These are phyloP conservation scores for Diatrype stigma DNA, from an alignment of 2,329 filamentous ascomycete species.

Conservation along the genomic window DNA sequence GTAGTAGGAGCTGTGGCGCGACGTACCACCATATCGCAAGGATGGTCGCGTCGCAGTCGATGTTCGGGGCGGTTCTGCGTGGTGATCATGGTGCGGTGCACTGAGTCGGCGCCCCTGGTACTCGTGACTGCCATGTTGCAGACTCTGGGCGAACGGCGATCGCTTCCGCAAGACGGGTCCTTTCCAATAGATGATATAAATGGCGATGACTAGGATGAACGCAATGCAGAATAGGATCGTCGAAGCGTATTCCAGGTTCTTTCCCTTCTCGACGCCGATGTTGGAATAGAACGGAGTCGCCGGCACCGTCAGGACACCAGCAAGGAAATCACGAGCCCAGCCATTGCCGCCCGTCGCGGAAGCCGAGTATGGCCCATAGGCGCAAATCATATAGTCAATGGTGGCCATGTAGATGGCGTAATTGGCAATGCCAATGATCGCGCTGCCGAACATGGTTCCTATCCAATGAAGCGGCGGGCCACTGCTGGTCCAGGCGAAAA, in stretches of 20 bases:
- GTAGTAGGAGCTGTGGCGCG: constrained; percentile 22
- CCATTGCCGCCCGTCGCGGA: constrained; percentile 66
- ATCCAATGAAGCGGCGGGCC: constrained; percentile 56
- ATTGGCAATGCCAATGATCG: constrained; percentile 61
- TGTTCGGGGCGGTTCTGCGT: no score
- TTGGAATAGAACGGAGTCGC: constrained; percentile 53
- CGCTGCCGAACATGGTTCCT: constrained; percentile 56
- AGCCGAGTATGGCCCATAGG: constrained; percentile 63
- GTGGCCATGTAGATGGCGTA: constrained; percentile 62
- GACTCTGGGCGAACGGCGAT: constrained; percentile 55
- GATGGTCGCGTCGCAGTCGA: constrained; percentile 11
- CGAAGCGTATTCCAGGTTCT: constrained; percentile 50
- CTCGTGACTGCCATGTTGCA: constrained; percentile 38
- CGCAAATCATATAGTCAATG: constrained; percentile 65
- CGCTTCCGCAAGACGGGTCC: constrained; percentile 47
- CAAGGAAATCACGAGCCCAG: constrained; percentile 61
- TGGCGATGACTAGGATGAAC: constrained; percentile 46
- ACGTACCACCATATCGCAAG: constrained; percentile 14
- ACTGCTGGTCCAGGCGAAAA: constrained; percentile 58
- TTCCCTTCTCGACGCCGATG: constrained; percentile 38
- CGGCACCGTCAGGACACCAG: constrained; percentile 60
- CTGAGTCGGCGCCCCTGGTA: constrained; percentile 13
- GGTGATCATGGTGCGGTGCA: constrained; percentile 5
- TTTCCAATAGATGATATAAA: constrained; percentile 56
- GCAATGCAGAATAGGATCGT: constrained; percentile 51